phyloP scores from a whole-genome alignment of 2,329 filamentous ascomycete genomes.

The Sordariomycetes sp. region DNA sequence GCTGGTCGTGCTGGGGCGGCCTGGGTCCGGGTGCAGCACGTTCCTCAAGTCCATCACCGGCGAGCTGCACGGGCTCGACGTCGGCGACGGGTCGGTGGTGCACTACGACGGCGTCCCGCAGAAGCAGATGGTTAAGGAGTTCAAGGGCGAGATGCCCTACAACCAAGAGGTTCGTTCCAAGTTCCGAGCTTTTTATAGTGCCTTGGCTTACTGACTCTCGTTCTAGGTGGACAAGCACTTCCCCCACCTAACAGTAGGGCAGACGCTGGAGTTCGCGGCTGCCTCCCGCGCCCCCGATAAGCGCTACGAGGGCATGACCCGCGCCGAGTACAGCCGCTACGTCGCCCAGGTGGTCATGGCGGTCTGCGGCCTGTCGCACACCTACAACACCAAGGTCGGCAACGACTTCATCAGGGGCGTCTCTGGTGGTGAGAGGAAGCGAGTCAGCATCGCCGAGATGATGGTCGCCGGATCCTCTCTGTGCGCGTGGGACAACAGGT shows the following conservation, averaged over 20 bases:
- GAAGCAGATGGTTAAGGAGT: constrained; percentile 44
- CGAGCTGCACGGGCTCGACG: constrained; percentile 45
- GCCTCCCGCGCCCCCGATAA: constrained; percentile 57
- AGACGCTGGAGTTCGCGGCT: constrained; percentile 65
- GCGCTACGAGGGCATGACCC: constrained; percentile 50
- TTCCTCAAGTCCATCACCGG: constrained; percentile 52
- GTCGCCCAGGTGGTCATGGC: constrained; percentile 60
- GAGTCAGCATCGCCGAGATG: constrained; percentile 74
- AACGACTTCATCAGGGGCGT: constrained; percentile 65
- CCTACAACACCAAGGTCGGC: constrained; percentile 62
- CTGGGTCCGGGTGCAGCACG: constrained; percentile 54
- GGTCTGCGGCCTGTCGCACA: constrained; percentile 62
- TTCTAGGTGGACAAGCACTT: constrained; percentile 55
- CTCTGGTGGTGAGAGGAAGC: constrained; percentile 63
- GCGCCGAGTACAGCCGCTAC: constrained; percentile 47
- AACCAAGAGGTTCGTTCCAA: constrained; percentile 50
- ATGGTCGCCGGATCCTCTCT: constrained; percentile 51
- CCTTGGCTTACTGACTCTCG: neutral
- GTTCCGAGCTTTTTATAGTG: neutral
- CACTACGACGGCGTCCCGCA: constrained; percentile 54
- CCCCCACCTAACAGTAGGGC: constrained; percentile 63
- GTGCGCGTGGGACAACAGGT: constrained; percentile 58
- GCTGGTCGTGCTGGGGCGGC: constrained; percentile 57
- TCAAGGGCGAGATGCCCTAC: constrained; percentile 59
- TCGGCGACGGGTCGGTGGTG: constrained; percentile 38